phyloP scores from a whole-genome alignment of 352 stramenopile genomes.

The Globisporangium middletonii region DNA sequence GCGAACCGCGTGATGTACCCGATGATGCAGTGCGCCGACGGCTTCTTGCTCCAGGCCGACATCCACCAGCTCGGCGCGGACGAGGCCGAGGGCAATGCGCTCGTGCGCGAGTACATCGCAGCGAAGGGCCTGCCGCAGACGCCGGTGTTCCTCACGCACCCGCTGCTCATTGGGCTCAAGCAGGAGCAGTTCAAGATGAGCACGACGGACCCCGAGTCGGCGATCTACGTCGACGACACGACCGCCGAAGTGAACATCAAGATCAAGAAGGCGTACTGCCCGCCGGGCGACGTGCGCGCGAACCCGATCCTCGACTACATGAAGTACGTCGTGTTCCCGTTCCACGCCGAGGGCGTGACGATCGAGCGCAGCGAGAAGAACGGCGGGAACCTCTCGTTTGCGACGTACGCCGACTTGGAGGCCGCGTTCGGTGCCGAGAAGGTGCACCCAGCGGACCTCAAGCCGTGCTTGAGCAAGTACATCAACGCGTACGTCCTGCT shows the following conservation, averaged over 20 bases:
- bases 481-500: slow-evolving; percentile 76
- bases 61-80: slow-evolving; percentile 99
- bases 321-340: slow-evolving; percentile 93
- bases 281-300: slow-evolving; percentile 72
- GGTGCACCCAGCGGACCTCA: slow-evolving; percentile 96
- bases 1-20: slow-evolving; percentile 96
- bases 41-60: slow-evolving; percentile 98
- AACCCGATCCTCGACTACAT: slow-evolving; percentile 98
- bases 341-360: slow-evolving; percentile 59
- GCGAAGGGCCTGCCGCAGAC: slow-evolving; percentile 65
- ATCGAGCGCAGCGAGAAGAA: slow-evolving; percentile 84
- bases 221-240: slow-evolving; percentile 98
- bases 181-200: slow-evolving; percentile 99
- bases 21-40: slow-evolving; percentile 97
- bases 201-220: slow-evolving; percentile 96
- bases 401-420: slow-evolving; percentile 87
- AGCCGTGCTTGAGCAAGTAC: slow-evolving; percentile 89
- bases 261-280: slow-evolving; percentile 99
- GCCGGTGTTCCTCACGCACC: slow-evolving; percentile 95
- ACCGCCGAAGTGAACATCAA: slow-evolving; percentile 94
- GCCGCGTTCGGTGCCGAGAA: slow-evolving; percentile 88
- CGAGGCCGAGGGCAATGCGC: slow-evolving; percentile 93
- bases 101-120: slow-evolving; percentile 96
- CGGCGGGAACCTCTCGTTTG: slow-evolving; percentile 85
- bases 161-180: slow-evolving; percentile 97